Evolutionary conservation across 768 basidiomycete species (phyloP), one percentile per base, ranked within the genome.

Genomic region (Rhodotorula paludigena): DNA sequence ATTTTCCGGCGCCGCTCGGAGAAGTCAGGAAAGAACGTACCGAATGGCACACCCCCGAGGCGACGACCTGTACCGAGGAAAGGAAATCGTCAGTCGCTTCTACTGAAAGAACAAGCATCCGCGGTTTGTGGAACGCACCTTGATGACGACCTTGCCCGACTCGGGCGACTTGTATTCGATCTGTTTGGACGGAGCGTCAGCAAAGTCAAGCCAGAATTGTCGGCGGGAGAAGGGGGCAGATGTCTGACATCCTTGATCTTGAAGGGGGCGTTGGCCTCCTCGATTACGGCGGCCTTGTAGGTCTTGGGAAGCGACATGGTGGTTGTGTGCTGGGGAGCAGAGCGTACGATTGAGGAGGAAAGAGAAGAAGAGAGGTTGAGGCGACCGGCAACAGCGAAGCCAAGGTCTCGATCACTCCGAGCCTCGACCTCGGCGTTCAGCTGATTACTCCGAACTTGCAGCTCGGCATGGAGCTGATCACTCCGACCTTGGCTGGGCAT

Each of bases 31-130:
- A n/a, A 3, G n/a, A 21, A 25, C 64, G 36, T 8, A 61, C 53
- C 16, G 58, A 60, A 58, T 71, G 69, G 49, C 69, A 71, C 36
- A 71, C 69, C 7, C 69, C 69, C 16, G 52, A 57, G 14, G 65
- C 69, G 36, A 66, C 52, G 44, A 64, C 58, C 64, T 71, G 55
- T 28, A 16, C 28, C 56, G 54, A 38, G 30, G 38, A 55, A 21
- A n/a, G 28, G 8, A 36, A 47, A 5, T 20, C 25, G 14, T 47
- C 11, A 20, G 20, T n/a, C 14, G n/a, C n/a, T 2, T 10, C 3
- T n/a, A 15, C 7, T 30, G 57, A 3, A 10, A 7, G 39, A 42
- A 15, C 21, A 33, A 23, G 16, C 41, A 44, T 7, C 30, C 2
- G 39, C 25, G 20, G 25, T 47, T 1, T 56, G 54, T 21, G 36